A percentile compares a stretch with the other conserved stretches of the same genome.
Evolutionary conservation across 352 stramenopile species (phyloP).

Genomic region (Phytopythium ostracodes): DNA sequence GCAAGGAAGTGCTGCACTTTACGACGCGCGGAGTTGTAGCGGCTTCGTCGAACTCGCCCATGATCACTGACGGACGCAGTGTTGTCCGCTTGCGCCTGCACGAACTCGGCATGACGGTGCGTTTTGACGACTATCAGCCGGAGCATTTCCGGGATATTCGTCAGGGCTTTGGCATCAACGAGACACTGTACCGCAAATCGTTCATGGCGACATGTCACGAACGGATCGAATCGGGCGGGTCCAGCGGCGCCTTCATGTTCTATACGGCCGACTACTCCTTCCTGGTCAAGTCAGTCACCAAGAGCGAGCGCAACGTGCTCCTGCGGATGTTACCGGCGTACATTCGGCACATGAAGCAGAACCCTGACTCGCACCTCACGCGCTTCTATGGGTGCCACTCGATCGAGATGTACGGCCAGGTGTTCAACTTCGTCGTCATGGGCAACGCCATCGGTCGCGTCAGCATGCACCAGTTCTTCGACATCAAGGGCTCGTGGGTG

Average conservation of each 20-base stretch:
- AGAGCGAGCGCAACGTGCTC: slow-evolving; percentile 71
- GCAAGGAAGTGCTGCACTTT: slow-evolving; percentile 88
- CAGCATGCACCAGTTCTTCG: slow-evolving; percentile 88
- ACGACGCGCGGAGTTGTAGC: slow-evolving; percentile 82
- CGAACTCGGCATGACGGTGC: slow-evolving; percentile 77
- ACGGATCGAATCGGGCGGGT: slow-evolving; percentile 74
- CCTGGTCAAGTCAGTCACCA: slow-evolving; percentile 86
- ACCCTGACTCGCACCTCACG: slow-evolving; percentile 81
- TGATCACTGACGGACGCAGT: slow-evolving; percentile 37
- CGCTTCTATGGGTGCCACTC: slow-evolving; percentile 88
- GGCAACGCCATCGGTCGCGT: slow-evolving; percentile 80
- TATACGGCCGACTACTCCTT: slow-evolving; percentile 86
- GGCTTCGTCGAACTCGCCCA: slow-evolving; percentile 59
- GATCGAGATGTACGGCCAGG: slow-evolving; percentile 87
- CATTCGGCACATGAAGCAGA: slow-evolving; percentile 72
- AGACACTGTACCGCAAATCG: slow-evolving; percentile 70
- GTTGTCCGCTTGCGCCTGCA: slow-evolving; percentile 75
- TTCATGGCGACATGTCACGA: slow-evolving; percentile 84
- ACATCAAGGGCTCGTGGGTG: slow-evolving; percentile 90
- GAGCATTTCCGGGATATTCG: slow-evolving; percentile 76
- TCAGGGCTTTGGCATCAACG: slow-evolving; percentile 69
- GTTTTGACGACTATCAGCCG: slow-evolving; percentile 77
- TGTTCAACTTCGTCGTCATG: slow-evolving; percentile 91
- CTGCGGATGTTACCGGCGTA: slow-evolving; percentile 83
- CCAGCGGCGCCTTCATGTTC: slow-evolving; percentile 90